phyloP scores from a whole-genome alignment of 208 protist species.

The Crithidia expoeki region DNA sequence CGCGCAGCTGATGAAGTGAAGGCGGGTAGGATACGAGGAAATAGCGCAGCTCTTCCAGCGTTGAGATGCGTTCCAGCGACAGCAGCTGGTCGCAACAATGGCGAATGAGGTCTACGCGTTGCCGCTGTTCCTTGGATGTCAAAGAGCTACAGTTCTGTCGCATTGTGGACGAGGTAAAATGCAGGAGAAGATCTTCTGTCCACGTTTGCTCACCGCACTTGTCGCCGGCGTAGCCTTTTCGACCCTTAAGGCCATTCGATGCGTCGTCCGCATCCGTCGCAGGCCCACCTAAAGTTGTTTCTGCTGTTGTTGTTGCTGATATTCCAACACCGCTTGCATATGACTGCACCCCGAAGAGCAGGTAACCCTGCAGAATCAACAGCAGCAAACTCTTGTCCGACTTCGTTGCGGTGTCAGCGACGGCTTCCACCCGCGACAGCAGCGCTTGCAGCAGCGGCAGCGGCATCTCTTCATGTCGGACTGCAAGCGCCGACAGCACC shows the following conservation, averaged over 20 bases:
- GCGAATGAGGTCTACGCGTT: constrained; percentile 37
- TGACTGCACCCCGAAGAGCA: constrained; percentile 12
- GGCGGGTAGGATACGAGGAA: constrained; percentile 68
- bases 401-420: constrained; percentile 42
- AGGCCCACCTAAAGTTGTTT: too few species aligned
- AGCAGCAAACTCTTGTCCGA: constrained; percentile 78
- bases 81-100: constrained; percentile 67
- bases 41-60: constrained; percentile 45
- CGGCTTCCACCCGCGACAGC: constrained; percentile 43
- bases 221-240: neutral
- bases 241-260: neutral
- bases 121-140: constrained; percentile 10
- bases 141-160: neutral
- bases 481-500: constrained; percentile 59
- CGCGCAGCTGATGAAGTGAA: constrained; percentile 49
- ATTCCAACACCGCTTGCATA: neutral
- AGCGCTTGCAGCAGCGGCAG: constrained; percentile 48
- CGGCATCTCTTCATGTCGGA: constrained; percentile 54
- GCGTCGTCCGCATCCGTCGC: neutral
- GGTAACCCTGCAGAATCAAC: constrained; percentile 72
- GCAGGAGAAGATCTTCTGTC: constrained; percentile 11
- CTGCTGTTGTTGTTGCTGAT: too few species aligned
- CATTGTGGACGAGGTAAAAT: too few species aligned
- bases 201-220: constrained; percentile 6
- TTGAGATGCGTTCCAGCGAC: constrained; percentile 57